Conservation (phyloP, 768 basidiomycete species). For the Amanita rimosa region DNA sequence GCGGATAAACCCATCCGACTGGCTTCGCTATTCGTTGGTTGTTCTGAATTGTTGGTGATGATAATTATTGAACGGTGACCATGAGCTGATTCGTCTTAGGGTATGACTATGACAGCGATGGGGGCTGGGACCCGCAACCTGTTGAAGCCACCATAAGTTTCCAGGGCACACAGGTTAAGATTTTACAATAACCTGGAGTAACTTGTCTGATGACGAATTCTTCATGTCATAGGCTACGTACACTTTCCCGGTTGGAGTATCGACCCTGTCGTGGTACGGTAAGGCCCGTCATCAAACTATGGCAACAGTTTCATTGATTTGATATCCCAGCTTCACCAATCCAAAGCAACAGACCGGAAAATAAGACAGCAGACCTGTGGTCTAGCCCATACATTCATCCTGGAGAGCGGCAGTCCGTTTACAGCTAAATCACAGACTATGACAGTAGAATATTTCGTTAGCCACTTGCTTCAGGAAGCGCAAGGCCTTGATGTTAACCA, state of each 20-base stretch:
- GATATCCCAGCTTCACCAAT: neutral
- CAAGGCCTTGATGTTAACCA: neutral
- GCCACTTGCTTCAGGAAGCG: neutral
- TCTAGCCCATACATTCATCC: neutral
- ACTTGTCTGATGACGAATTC: neutral
- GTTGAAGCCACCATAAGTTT: conserved; percentile 53
- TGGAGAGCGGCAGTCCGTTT: neutral
- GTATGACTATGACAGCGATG: conserved; percentile 42
- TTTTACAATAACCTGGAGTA: neutral
- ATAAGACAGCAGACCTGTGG: neutral
- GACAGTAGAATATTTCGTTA: neutral
- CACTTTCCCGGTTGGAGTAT: conserved; percentile 71
- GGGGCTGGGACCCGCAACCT: conserved; percentile 46
- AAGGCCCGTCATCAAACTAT: conserved; percentile 7
- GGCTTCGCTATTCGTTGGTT: conserved; percentile 57
- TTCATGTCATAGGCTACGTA: conserved; percentile 37
- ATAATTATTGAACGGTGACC: neutral
- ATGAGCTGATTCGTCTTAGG: conserved; percentile 15
- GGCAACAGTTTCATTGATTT: neutral
- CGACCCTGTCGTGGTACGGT: conserved; percentile 42
- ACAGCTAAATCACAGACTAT: neutral
- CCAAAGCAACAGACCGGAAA: neutral
- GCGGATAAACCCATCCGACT: conserved; percentile 40
- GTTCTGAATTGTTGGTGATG: conserved; percentile 52
- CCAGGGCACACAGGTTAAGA: conserved; percentile 42